Evolutionary conservation across 108 stramenopile species (phyloP).

Genomic region (Cyclostephanos invisitatus): DNA sequence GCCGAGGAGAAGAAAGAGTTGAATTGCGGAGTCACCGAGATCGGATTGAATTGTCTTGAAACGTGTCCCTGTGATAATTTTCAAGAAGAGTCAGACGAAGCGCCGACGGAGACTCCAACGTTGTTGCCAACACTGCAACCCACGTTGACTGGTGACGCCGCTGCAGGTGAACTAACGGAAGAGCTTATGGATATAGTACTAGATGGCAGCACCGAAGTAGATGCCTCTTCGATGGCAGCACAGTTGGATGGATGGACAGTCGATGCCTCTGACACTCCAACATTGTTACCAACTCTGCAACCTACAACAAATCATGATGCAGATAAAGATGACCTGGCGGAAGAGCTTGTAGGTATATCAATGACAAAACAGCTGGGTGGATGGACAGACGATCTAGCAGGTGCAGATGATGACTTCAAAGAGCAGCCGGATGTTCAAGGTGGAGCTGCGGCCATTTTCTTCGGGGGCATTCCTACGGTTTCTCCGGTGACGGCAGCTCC

Average conservation of each 20-base stretch:
- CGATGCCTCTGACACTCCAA: too few relatives aligned
- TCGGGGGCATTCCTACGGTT: not conserved
- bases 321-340: not conserved
- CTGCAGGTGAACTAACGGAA: not conserved
- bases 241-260: not conserved
- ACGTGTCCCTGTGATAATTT: conserved; percentile 25
- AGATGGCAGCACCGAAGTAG: not conserved
- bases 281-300: too few relatives aligned
- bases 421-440: not conserved
- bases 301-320: too few relatives aligned
- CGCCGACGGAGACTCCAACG: not conserved
- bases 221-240: not conserved
- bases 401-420: not conserved
- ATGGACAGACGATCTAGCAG: too few relatives aligned
- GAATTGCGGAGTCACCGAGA: conserved; percentile 42
- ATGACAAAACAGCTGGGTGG: too few relatives aligned
- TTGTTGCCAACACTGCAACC: not conserved
- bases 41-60: conserved; percentile 31
- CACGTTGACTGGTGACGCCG: not conserved
- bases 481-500: conserved; percentile 10
- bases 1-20: conserved; percentile 36
- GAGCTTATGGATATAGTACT: not conserved
- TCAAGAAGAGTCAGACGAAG: not conserved
- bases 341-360: too few relatives aligned
- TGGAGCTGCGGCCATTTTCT: not conserved